Evolutionary conservation across 371 early-diverging fungal species (phyloP).

Genomic region (Fennellomyces sp.): DNA sequence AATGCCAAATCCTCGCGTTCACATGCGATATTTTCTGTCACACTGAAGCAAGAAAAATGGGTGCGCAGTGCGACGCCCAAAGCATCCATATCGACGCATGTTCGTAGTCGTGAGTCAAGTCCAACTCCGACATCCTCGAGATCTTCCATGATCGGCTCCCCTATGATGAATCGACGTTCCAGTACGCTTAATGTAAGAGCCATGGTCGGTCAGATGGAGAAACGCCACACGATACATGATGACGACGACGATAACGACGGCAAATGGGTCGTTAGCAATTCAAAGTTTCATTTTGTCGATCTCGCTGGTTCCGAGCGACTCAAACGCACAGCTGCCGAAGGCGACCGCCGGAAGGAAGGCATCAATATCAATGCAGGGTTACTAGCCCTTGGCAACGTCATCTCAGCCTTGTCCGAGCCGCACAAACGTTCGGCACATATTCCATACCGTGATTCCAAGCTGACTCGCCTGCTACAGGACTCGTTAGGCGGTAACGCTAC

Average conservation of each 20-base stretch:
- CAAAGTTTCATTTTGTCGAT: constrained; percentile 98
- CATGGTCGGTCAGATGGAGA: constrained; percentile 30
- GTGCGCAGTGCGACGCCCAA: constrained; percentile 19
- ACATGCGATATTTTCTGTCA: constrained; percentile 97
- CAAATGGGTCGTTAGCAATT: constrained; percentile 56
- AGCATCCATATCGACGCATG: constrained; percentile 1
- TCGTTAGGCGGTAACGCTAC: constrained; percentile 94
- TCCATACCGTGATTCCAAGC: constrained; percentile 98
- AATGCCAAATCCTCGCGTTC: constrained; percentile 95
- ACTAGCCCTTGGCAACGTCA: constrained; percentile 99
- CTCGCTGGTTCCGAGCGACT: constrained; percentile 98
- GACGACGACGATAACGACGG: constrained; percentile 26
- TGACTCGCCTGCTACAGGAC: constrained; percentile 96
- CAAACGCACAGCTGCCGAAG: constrained; percentile 93
- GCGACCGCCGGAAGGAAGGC: constrained; percentile 95
- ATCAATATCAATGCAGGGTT: constrained; percentile 98
- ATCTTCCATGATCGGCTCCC: constrained; percentile 21
- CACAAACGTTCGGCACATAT: constrained; percentile 67
- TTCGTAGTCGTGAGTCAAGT: neutral
- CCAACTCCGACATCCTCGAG: constrained; percentile 20
- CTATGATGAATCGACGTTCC: constrained; percentile 18
- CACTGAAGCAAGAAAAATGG: constrained; percentile 77
- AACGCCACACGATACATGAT: neutral
- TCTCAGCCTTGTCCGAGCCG: constrained; percentile 93
- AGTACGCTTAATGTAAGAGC: constrained; percentile 39